phyloP scores from a whole-genome alignment of 225 moss, liverwort and hornwort genomes.

The Marchantia paleacea region DNA sequence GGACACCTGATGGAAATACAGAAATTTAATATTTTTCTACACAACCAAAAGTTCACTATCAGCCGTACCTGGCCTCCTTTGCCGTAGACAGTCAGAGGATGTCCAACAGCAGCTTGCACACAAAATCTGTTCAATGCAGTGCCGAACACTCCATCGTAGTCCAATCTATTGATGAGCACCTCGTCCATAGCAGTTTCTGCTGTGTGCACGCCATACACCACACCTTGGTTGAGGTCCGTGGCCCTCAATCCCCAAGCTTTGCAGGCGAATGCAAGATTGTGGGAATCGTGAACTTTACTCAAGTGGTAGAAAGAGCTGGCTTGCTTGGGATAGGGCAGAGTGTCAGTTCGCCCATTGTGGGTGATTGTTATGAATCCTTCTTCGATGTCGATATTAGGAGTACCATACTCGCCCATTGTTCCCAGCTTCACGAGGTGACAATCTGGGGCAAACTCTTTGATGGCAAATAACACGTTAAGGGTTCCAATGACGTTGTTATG shows the following conservation, averaged over 20 bases:
- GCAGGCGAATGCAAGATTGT: slow-evolving; percentile 88
- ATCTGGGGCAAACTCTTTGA: slow-evolving; percentile 83
- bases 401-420: slow-evolving; percentile 98
- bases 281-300: slow-evolving; percentile 93
- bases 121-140: slow-evolving; percentile 96
- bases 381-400: slow-evolving; percentile 97
- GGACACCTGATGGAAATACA: no score
- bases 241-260: slow-evolving; percentile 93
- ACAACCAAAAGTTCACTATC: no score
- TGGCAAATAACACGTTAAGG: slow-evolving; percentile 82
- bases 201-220: slow-evolving; percentile 92
- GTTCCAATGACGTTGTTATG: slow-evolving; percentile 97
- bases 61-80: slow-evolving; percentile 77
- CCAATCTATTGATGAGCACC: slow-evolving; percentile 87
- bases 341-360: slow-evolving; percentile 93
- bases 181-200: slow-evolving; percentile 75
- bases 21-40: no score
- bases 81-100: slow-evolving; percentile 90
- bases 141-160: slow-evolving; percentile 91
- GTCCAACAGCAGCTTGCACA: slow-evolving; percentile 94
- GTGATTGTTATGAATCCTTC: slow-evolving; percentile 89
- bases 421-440: slow-evolving; percentile 93
- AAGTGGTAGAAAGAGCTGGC: slow-evolving; percentile 87
- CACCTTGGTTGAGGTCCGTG: slow-evolving; percentile 94
- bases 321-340: slow-evolving; percentile 90